Evolutionary conservation across 1,284 basidiomycete genomes (phyloP).

Genomic region (Fistulinella cinereoalba): DNA sequence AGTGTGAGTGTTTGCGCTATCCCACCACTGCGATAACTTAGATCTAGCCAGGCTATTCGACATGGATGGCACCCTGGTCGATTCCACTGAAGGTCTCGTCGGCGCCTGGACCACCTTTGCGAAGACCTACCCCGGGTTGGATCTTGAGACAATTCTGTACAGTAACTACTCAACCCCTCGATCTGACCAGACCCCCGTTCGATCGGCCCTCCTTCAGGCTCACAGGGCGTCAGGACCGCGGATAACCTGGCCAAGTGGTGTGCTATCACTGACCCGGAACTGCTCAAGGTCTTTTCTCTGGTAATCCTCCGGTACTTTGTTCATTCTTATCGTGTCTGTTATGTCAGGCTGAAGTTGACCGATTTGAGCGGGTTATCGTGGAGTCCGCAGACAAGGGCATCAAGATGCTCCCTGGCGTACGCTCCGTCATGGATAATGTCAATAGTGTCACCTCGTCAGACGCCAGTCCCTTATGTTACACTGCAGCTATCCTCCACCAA

Average conservation of each 20-base stretch:
- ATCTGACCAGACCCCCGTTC: neutral
- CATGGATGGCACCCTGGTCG: constrained; percentile 78
- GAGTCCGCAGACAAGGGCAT: constrained; percentile 57
- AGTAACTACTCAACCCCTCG: constrained; percentile 40
- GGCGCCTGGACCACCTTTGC: constrained; percentile 72
- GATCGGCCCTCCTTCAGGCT: constrained; percentile 44
- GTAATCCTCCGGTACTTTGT: neutral
- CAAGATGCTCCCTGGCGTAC: constrained; percentile 60
- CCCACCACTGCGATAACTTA: constrained; percentile 7
- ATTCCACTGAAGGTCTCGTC: constrained; percentile 70
- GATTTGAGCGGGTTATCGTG: constrained; percentile 69
- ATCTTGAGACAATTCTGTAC: constrained; percentile 60
- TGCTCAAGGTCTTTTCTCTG: constrained; percentile 55
- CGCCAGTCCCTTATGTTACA: neutral
- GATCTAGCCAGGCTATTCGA: constrained; percentile 56
- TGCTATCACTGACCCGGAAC: constrained; percentile 61
- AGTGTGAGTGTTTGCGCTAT: constrained; percentile 40
- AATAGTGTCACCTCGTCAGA: neutral
- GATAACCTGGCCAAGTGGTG: constrained; percentile 77
- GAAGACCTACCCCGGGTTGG: constrained; percentile 58
- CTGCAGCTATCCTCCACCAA: constrained; percentile 44
- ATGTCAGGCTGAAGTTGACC: constrained; percentile 55
- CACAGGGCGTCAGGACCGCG: constrained; percentile 78
- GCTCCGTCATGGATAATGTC: constrained; percentile 51
- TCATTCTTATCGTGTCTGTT: constrained; percentile 1